phyloP scores from a whole-genome alignment of 768 basidiomycete species.

The Lactifluus echinatus region DNA sequence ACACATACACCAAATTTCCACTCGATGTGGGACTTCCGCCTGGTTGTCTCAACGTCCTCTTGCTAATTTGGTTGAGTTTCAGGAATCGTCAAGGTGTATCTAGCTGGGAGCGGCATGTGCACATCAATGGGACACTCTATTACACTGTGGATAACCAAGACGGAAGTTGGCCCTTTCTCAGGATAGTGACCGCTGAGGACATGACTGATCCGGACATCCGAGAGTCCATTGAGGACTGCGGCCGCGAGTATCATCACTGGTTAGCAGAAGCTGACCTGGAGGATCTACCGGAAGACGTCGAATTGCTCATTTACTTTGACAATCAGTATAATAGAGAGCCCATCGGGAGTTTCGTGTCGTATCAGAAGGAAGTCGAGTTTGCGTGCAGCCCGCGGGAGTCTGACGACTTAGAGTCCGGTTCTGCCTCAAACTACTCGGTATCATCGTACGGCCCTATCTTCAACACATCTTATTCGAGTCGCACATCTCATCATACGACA shows the following conservation, averaged over 20 bases:
- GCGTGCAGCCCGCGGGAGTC: not conserved
- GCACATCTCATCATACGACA: not conserved
- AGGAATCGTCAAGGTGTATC: not conserved
- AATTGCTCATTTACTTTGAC: constrained; percentile 1
- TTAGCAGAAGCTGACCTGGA: constrained; percentile 8
- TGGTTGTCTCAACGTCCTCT: not conserved
- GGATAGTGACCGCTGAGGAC: not conserved
- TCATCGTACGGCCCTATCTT: not conserved
- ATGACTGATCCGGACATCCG: not conserved
- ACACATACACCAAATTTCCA: not conserved
- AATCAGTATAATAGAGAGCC: not conserved
- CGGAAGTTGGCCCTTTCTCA: not conserved
- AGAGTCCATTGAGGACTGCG: not conserved
- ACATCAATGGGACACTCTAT: constrained; percentile 7
- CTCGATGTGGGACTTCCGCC: not conserved
- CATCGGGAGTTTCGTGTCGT: constrained; percentile 2
- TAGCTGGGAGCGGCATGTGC: not conserved
- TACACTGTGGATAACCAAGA: not conserved
- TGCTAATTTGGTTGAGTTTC: not conserved
- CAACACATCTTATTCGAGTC: not conserved
- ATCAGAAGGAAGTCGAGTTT: constrained; percentile 2
- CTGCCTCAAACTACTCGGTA: not conserved
- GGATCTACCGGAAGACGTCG: constrained; percentile 5
- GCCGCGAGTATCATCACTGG: constrained; percentile 1
- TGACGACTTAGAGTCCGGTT: not conserved